Percentiles rank a stretch among this genome's conserved stretches.
Evolutionary conservation across 257 asterid genomes (phyloP).

Genomic region (Primulina eburnea): DNA sequence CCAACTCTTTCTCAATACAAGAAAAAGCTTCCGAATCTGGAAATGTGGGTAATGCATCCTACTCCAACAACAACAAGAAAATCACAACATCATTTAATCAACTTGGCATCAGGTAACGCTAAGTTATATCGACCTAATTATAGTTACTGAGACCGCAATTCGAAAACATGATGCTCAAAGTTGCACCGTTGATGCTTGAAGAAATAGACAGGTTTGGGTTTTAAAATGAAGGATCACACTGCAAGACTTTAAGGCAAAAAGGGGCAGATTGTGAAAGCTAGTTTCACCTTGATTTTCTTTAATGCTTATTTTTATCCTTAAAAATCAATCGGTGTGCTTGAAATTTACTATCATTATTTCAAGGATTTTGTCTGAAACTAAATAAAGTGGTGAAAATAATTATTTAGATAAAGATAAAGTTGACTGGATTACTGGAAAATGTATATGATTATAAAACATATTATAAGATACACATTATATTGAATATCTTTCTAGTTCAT

Average conservation of each 20-base stretch:
- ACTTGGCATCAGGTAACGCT: not conserved
- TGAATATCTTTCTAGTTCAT: not conserved
- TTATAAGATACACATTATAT: too few relatives aligned
- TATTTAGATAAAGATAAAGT: too few relatives aligned
- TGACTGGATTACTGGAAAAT: too few relatives aligned
- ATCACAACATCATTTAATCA: conserved; percentile 7
- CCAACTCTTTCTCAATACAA: conserved; percentile 93
- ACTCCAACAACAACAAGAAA: conserved; percentile 20
- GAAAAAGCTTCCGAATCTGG: conserved; percentile 93
- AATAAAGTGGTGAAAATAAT: too few relatives aligned
- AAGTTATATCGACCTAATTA: not conserved
- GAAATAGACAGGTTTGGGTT: not conserved
- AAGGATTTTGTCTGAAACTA: not conserved
- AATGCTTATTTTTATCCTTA: not conserved
- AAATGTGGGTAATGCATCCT: conserved; percentile 99
- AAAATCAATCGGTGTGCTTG: not conserved
- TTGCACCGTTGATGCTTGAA: not conserved
- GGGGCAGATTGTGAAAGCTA: not conserved
- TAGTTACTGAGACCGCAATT: not conserved
- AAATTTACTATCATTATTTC: not conserved
- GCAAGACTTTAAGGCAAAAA: not conserved
- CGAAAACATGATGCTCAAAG: not conserved
- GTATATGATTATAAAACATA: too few relatives aligned
- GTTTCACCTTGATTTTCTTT: too few relatives aligned
- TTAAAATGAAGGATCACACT: not conserved